These are phyloP conservation scores for Hortiboletus campestris DNA, from an alignment of 768 basidiomycete genomes.

Conservation along the genomic window DNA sequence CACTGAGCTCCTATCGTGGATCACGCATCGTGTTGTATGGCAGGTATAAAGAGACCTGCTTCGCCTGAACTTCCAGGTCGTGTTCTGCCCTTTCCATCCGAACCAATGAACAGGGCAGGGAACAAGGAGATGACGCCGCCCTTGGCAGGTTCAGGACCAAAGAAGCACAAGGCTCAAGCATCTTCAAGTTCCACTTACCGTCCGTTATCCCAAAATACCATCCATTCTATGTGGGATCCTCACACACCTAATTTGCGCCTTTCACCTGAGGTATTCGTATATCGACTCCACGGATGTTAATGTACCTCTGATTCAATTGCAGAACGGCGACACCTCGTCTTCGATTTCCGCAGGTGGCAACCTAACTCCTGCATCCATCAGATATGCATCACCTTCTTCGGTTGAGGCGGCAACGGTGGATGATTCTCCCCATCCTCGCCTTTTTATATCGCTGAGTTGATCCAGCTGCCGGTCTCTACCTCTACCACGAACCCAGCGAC, in stretches of 20 bases:
- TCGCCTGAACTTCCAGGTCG: background rate
- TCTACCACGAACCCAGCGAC: background rate
- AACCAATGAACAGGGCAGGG: slow-evolving; percentile 11
- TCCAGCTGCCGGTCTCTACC: slow-evolving; percentile 9
- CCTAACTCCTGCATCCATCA: slow-evolving; percentile 8
- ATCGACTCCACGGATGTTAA: background rate
- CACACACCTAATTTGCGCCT: slow-evolving; percentile 4
- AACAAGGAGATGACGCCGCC: background rate
- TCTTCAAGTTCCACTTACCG: slow-evolving; percentile 2
- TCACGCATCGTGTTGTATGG: slow-evolving; percentile 14
- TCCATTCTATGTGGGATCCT: slow-evolving; percentile 7
- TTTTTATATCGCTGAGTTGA: slow-evolving; percentile 10
- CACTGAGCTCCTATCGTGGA: background rate
- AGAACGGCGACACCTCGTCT: slow-evolving; percentile 17
- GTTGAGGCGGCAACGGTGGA: slow-evolving; percentile 15
- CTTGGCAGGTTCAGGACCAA: slow-evolving; percentile 5
- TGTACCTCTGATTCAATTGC: slow-evolving; percentile 13
- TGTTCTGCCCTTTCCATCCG: background rate
- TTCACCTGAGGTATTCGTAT: slow-evolving; percentile 15
- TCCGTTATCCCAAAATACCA: slow-evolving; percentile 2
- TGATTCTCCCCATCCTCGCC: slow-evolving; percentile 2
- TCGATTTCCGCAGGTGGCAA: slow-evolving; percentile 11
- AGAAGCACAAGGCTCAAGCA: slow-evolving; percentile 10
- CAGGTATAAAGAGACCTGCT: slow-evolving; percentile 13
- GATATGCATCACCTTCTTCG: slow-evolving; percentile 3